phyloP scores from a whole-genome alignment of 2,329 filamentous ascomycete species.

The Epichloe gansuensis region DNA sequence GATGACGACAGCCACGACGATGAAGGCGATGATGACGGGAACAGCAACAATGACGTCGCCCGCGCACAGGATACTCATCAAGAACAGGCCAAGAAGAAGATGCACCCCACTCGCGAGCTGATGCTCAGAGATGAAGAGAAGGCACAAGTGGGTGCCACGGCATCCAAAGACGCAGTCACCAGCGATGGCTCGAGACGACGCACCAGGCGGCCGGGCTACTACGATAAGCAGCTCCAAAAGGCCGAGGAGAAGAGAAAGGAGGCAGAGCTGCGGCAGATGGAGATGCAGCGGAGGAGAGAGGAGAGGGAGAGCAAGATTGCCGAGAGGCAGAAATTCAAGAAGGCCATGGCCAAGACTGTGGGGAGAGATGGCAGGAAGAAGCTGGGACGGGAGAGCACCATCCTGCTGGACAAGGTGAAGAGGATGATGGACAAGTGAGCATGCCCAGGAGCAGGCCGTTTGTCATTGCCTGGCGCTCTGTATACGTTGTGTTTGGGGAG shows the following conservation, averaged over 20 bases:
- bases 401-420: constrained; percentile 67
- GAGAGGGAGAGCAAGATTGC: constrained; percentile 54
- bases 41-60: constrained; percentile 8
- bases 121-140: constrained; percentile 27
- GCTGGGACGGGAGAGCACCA: constrained; percentile 65
- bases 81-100: constrained; percentile 13
- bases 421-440: constrained; percentile 20
- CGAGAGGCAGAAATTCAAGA: constrained; percentile 50
- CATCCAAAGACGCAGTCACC: constrained; percentile 1
- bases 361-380: constrained; percentile 66
- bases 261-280: constrained; percentile 28
- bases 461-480: background rate
- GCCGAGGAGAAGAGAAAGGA: constrained; percentile 30
- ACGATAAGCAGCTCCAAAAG: constrained; percentile 47
- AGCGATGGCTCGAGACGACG: constrained; percentile 22
- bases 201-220: constrained; percentile 40
- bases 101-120: constrained; percentile 26
- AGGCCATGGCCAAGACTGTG: constrained; percentile 61
- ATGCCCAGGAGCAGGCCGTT: background rate
- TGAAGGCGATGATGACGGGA: constrained; percentile 3
- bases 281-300: constrained; percentile 36
- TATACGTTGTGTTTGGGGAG: background rate
- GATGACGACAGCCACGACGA: constrained; percentile 11
- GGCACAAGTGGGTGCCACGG: constrained; percentile 18
- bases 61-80: background rate